Evolutionary conservation across 352 stramenopile genomes (phyloP), one percentile per base, ranked within the genome.

Genomic region (Globisporangium iwayamae): DNA sequence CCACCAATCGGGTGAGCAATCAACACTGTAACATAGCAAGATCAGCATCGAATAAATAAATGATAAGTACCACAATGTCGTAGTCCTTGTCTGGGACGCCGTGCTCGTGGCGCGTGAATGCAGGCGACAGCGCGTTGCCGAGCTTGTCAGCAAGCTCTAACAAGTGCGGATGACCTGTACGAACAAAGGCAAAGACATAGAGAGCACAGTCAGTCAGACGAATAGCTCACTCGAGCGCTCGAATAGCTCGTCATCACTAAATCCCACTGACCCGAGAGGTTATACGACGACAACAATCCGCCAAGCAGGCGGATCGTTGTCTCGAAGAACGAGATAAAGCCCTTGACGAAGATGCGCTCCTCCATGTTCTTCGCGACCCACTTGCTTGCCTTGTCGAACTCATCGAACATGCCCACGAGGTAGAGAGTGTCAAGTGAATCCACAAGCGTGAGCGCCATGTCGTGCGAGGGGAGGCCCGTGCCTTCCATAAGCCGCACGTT

Each of bases 401-500:
- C 79, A 5, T 89, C 83, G 57, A 91, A 88, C 73, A 94, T 82
- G 20, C 85, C 85, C 43, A 90, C 63, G 28, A 94, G 34, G 51
- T 85, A 92, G 2, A 94, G 70, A 55, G 85, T 92, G 58, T 94
- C 85, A 32, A 94, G 72, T 47, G 85, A 85, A 55, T 94, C 83
- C 18, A 92, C 81, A 25, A 94, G 74, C 30, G 84, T 91, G 58
- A 91, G 78, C 9, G 84, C 84, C 77, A 91, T 87, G 66, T 93
- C 84, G 66, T 90, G 82, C 36, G 70, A 69, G 1, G 75, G 75
- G 52, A 89, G 58, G 0, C 84, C 81, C 3, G 73, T 83, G 32
- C 81, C 78, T 18, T 68, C 77, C 70, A 90, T 86, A 11, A 67
- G 75, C 50, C 75, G 71, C 28, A 91, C 79, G 53, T 93, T 85